Percentiles rank a stretch among this genome's conserved stretches.
phyloP scores from a whole-genome alignment of 2,329 filamentous ascomycete genomes.

The Aspergillus fijiensis region DNA sequence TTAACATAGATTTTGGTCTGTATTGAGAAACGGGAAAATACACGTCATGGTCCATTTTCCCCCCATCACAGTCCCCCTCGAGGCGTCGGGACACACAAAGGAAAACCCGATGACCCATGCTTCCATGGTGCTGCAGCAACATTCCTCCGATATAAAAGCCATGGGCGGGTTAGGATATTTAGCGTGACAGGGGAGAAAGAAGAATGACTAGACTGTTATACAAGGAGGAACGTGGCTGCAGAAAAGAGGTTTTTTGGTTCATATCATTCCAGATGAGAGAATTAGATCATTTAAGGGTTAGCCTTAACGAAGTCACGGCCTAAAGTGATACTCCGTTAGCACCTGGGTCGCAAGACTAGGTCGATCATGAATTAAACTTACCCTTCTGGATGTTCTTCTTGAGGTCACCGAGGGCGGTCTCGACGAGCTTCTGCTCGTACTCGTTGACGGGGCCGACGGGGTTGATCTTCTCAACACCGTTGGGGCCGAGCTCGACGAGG shows the following conservation, averaged over 20 bases:
- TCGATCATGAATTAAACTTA: neutral
- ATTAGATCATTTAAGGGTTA: conserved; percentile 48
- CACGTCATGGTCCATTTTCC: conserved; percentile 11
- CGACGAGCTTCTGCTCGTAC: conserved; percentile 85
- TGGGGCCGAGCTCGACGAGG: conserved; percentile 91
- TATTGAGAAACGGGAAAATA: conserved; percentile 8
- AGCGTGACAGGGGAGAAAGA: conserved; percentile 10
- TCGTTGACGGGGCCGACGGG: conserved; percentile 80
- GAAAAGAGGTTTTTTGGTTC: neutral
- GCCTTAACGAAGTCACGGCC: conserved; percentile 61
- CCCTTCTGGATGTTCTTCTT: conserved; percentile 85
- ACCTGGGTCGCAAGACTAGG: neutral
- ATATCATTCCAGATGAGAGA: neutral
- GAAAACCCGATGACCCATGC: neutral
- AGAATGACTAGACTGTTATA: conserved; percentile 29
- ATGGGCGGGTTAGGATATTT: conserved; percentile 16
- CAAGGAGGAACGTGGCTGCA: conserved; percentile 25
- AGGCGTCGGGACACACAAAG: conserved; percentile 1
- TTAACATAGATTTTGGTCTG: conserved; percentile 1
- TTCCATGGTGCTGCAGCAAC: conserved; percentile 19
- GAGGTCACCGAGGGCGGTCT: conserved; percentile 70
- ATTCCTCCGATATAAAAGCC: conserved; percentile 24
- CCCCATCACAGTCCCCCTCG: conserved; percentile 1
- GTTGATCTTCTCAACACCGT: conserved; percentile 92
- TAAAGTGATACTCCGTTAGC: neutral